Conservation (phyloP, 495 filamentous ascomycete genomes). For the Glonium stellatum region DNA sequence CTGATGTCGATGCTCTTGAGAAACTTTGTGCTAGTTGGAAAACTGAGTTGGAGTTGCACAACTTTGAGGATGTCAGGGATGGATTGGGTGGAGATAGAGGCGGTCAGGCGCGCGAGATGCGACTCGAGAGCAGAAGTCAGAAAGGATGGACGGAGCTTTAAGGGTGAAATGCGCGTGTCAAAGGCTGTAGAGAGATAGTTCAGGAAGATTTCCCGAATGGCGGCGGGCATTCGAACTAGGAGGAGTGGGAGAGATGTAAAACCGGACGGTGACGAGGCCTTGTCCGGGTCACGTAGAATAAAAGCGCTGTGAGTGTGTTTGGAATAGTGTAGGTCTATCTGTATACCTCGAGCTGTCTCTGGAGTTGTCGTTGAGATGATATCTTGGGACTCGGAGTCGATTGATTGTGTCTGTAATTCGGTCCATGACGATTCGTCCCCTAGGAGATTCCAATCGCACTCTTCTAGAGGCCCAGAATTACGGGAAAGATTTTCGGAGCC, state of each 20-base stretch:
- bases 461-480: conserved; percentile 26
- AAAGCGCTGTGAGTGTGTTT: conserved; percentile 28
- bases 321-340: conserved; percentile 29
- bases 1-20: conserved; percentile 33
- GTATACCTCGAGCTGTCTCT: conserved; percentile 27
- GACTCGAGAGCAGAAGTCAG: conserved; percentile 29
- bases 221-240: conserved; percentile 32
- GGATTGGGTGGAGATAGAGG: conserved; percentile 12
- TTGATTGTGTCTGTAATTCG: conserved; percentile 8
- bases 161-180: conserved; percentile 27
- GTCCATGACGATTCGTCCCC: conserved; percentile 31
- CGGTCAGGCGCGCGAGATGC: conserved; percentile 16
- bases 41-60: conserved; percentile 31
- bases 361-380: neutral
- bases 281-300: conserved; percentile 28
- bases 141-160: conserved; percentile 27
- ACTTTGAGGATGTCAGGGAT: conserved; percentile 22
- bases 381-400: conserved; percentile 18
- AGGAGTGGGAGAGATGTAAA: conserved; percentile 34
- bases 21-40: conserved; percentile 17
- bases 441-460: conserved; percentile 31
- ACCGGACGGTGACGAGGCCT: conserved; percentile 13
- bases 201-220: conserved; percentile 32
- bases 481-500: conserved; percentile 12
- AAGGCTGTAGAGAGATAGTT: conserved; percentile 33